Evolutionary conservation across 257 asterid genomes (phyloP).

Genomic region (Linderniella brevidens): DNA sequence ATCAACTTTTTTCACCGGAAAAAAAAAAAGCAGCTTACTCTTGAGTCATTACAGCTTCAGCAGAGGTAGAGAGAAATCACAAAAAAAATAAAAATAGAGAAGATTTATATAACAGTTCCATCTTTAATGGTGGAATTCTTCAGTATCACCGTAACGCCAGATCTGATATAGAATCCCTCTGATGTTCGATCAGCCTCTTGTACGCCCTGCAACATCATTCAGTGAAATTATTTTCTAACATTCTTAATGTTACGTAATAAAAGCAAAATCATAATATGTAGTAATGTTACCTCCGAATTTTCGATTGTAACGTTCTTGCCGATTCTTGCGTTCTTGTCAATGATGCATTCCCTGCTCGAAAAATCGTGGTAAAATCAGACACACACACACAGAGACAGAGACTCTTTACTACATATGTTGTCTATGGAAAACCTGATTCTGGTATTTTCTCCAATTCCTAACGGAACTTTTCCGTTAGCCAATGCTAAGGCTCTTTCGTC

Average conservation of each 20-base stretch:
- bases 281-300: slow-evolving; percentile 69
- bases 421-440: slow-evolving; percentile 42
- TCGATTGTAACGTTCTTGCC: slow-evolving; percentile 75
- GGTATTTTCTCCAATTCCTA: slow-evolving; percentile 89
- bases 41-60: neutral
- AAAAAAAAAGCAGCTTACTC: slow-evolving; percentile 10
- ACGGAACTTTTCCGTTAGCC: slow-evolving; percentile 74
- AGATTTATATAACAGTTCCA: slow-evolving; percentile 47
- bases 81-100: slow-evolving; percentile 1
- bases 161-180: slow-evolving; percentile 85
- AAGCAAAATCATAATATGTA: slow-evolving; percentile 2
- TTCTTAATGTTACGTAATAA: neutral
- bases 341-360: slow-evolving; percentile 62
- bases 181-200: slow-evolving; percentile 94
- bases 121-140: slow-evolving; percentile 71
- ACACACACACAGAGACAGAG: slow-evolving; percentile 2
- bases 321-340: slow-evolving; percentile 87
- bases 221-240: slow-evolving; percentile 9
- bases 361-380: slow-evolving; percentile 10
- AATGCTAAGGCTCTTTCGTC: slow-evolving; percentile 46
- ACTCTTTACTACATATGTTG: neutral
- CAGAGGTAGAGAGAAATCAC: slow-evolving; percentile 9
- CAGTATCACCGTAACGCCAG: slow-evolving; percentile 57
- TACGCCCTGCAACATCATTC: slow-evolving; percentile 43
- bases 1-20: too few species aligned